A percentile compares a stretch with the other conserved stretches of the same genome.
phyloP scores from a whole-genome alignment of 2,329 filamentous ascomycete species.

The Fusarium redolens region DNA sequence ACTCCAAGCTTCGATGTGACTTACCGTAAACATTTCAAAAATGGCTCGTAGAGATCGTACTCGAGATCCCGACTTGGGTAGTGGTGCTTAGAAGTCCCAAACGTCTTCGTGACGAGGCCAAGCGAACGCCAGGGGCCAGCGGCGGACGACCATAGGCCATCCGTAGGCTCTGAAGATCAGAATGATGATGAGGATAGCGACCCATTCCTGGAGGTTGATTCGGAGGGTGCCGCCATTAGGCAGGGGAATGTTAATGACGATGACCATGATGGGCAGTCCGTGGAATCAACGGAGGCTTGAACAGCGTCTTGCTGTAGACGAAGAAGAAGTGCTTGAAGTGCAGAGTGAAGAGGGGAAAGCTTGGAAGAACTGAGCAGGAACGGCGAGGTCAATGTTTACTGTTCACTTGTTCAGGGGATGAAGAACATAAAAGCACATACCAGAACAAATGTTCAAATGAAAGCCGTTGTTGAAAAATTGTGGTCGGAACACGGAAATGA shows the following conservation, averaged over 20 bases:
- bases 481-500: not conserved
- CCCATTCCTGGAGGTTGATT: not conserved
- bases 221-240: not conserved
- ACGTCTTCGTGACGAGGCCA: not conserved
- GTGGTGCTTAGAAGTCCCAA: not conserved
- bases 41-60: not conserved
- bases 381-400: not conserved
- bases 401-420: slow-evolving; percentile 5
- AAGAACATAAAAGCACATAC: slow-evolving; percentile 8
- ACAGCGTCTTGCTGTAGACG: not conserved
- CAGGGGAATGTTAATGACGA: not conserved
- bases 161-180: not conserved
- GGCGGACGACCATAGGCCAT: not conserved
- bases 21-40: not conserved
- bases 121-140: not conserved
- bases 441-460: slow-evolving; percentile 1
- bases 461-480: not conserved
- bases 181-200: not conserved
- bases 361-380: not conserved
- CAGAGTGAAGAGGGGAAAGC: not conserved
- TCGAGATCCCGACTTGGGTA: not conserved
- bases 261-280: not conserved
- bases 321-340: not conserved
- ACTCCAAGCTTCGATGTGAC: not conserved
- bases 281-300: not conserved